These are phyloP conservation scores for Mycena polygramma DNA, from an alignment of 768 basidiomycete genomes.

Conservation along the genomic window DNA sequence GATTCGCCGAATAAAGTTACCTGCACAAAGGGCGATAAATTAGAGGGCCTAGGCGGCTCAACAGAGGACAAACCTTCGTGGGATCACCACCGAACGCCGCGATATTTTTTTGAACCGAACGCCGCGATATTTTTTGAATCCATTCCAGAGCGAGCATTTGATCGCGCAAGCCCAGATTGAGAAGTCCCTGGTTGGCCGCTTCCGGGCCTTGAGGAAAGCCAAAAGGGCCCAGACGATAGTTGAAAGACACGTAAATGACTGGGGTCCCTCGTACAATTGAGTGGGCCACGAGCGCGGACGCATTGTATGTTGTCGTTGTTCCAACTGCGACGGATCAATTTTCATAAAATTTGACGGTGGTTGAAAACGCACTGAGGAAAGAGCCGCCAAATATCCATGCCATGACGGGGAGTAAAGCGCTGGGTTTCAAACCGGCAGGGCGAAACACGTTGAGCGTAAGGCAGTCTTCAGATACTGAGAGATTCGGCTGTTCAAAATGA, in stretches of 20 bases:
- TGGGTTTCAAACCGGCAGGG: constrained; percentile 45
- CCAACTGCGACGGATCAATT: constrained; percentile 18
- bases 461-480: constrained; percentile 54
- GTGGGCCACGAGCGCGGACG: constrained; percentile 40
- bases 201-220: constrained; percentile 57
- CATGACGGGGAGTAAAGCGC: constrained; percentile 37
- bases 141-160: constrained; percentile 54
- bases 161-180: constrained; percentile 58
- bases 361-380: too few relatives aligned
- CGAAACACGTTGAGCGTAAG: constrained; percentile 61
- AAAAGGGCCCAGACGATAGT: constrained; percentile 55
- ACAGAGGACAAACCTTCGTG: background rate
- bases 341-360: too few relatives aligned
- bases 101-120: constrained; percentile 71
- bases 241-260: constrained; percentile 59
- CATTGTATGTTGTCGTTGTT: constrained; percentile 46
- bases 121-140: constrained; percentile 55
- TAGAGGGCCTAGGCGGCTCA: background rate
- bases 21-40: background rate
- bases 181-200: constrained; percentile 45
- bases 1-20: constrained; percentile 22
- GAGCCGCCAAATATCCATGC: constrained; percentile 34
- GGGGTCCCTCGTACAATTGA: constrained; percentile 48
- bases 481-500: too few relatives aligned
- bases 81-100: constrained; percentile 63